Evolutionary conservation across 2,329 filamentous ascomycete genomes (phyloP), one percentile per base, ranked within the genome.

Genomic region (Penicillium sp.): DNA sequence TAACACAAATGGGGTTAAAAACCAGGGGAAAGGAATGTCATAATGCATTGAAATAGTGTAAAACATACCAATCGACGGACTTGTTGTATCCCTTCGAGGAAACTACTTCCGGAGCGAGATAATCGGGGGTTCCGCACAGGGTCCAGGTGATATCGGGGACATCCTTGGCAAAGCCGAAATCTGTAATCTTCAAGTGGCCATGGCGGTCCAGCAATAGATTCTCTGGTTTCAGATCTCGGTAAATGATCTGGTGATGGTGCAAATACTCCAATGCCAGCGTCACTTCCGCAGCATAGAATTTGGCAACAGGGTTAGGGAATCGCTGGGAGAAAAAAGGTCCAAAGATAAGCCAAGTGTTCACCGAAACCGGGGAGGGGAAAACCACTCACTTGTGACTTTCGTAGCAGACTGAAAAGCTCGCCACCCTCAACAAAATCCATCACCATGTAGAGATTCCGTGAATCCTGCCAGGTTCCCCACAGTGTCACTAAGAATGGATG

Each of bases 341-440:
- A 26, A 44, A 23, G 27, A 35, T 31, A 7, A 33, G 52, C 45
- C 11, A 13, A 19, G 19, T 23, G 29, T 42, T 26, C 23, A 23
- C 9, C 45, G 43, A 46, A 8, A 31, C 4, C 23, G 9, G 26
- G 23, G 35, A 16, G 21, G 4, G 43, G 27, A 58, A 35, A 58
- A 54, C 47, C 53, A 78, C 83, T 85, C 85, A 84, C 93, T 88
- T 82, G 88, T 57, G 93, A 98, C 78, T 99, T 98, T 68, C 95
- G 85, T 68, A 99, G 81, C 69, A 99, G 78, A 66, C 93, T 98
- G 76, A 99, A 99, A 54, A 99, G 83, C 81, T 99, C 95, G 70
- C 95, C 95, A 66, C 95, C 95, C 78, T 99, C 95, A 53, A 99
- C 93, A 80, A 99, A 99, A 77, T 99, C 95, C 95, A 99, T 99